Percentiles rank a stretch among this genome's conserved stretches.
Conservation (phyloP, 2,329 filamentous ascomycete species). For the Phaeophleospora eucalypticola region DNA sequence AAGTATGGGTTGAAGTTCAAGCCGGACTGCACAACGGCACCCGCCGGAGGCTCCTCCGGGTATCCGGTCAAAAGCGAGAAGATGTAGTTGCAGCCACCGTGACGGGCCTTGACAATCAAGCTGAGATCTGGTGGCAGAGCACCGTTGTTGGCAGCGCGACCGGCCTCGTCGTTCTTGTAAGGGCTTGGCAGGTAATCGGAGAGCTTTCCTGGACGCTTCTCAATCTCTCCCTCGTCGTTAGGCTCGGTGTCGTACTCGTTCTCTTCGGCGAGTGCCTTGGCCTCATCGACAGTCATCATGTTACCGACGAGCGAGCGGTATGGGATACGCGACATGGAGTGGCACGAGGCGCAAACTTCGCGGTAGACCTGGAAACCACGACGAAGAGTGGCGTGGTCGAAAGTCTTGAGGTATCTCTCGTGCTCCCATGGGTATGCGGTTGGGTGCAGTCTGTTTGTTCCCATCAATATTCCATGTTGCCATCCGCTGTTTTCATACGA, state of each 20-base stretch:
- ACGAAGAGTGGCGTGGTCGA: constrained; percentile 94
- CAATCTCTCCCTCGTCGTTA: constrained; percentile 95
- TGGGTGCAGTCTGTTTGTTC: constrained; percentile 70
- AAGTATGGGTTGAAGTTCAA: constrained; percentile 99
- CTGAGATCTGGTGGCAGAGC: constrained; percentile 95
- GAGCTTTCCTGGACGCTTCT: constrained; percentile 97
- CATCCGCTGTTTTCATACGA: not conserved
- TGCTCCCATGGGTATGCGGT: constrained; percentile 96
- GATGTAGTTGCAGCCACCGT: constrained; percentile 98
- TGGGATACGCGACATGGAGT: constrained; percentile 90
- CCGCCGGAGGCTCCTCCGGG: constrained; percentile 90
- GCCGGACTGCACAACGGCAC: constrained; percentile 76
- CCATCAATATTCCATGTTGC: constrained; percentile 8
- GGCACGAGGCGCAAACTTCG: constrained; percentile 96
- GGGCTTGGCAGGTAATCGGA: constrained; percentile 93
- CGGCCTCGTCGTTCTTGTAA: constrained; percentile 99
- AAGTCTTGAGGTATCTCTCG: constrained; percentile 86
- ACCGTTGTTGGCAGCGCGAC: constrained; percentile 96
- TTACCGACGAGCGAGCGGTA: constrained; percentile 89
- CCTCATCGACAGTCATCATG: constrained; percentile 94
- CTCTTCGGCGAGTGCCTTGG: constrained; percentile 94
- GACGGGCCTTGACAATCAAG: constrained; percentile 94
- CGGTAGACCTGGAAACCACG: constrained; percentile 99
- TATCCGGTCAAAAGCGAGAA: constrained; percentile 96
- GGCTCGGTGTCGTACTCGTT: constrained; percentile 98